These are phyloP conservation scores for Endoconidiophora laricicola DNA, from an alignment of 2,329 filamentous ascomycete genomes.

Conservation along the genomic window DNA sequence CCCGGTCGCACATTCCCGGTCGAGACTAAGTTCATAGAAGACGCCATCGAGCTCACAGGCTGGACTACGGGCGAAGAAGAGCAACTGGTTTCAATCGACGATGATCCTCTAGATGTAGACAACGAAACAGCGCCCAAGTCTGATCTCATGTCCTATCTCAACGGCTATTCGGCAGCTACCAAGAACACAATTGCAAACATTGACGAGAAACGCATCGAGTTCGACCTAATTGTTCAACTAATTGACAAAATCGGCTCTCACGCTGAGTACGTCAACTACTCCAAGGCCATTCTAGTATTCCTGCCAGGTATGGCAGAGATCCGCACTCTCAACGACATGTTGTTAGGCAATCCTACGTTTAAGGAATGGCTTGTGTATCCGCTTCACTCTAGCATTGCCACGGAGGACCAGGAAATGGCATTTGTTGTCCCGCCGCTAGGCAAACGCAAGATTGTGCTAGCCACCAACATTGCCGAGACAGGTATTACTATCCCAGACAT, in stretches of 20 bases:
- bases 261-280: constrained; percentile 50
- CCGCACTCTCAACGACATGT: constrained; percentile 68
- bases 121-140: constrained; percentile 31
- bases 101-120: constrained; percentile 33
- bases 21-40: constrained; percentile 72
- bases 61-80: constrained; percentile 42
- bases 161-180: constrained; percentile 61
- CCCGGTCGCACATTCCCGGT: constrained; percentile 91
- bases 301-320: constrained; percentile 91
- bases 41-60: constrained; percentile 75
- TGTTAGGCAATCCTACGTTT: constrained; percentile 63
- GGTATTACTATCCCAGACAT: constrained; percentile 98
- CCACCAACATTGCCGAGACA: constrained; percentile 96
- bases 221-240: constrained; percentile 66
- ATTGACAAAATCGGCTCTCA: constrained; percentile 60
- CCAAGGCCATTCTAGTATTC: constrained; percentile 86
- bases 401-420: constrained; percentile 87
- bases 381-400: constrained; percentile 86
- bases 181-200: constrained; percentile 57
- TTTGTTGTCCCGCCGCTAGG: constrained; percentile 74
- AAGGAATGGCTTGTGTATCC: constrained; percentile 73
- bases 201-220: constrained; percentile 85
- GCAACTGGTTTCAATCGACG: constrained; percentile 23
- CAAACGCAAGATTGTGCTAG: constrained; percentile 79
- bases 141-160: constrained; percentile 47